Evolutionary conservation across 2,329 filamentous ascomycete species (phyloP).

Genomic region (Fusarium pininemorale): DNA sequence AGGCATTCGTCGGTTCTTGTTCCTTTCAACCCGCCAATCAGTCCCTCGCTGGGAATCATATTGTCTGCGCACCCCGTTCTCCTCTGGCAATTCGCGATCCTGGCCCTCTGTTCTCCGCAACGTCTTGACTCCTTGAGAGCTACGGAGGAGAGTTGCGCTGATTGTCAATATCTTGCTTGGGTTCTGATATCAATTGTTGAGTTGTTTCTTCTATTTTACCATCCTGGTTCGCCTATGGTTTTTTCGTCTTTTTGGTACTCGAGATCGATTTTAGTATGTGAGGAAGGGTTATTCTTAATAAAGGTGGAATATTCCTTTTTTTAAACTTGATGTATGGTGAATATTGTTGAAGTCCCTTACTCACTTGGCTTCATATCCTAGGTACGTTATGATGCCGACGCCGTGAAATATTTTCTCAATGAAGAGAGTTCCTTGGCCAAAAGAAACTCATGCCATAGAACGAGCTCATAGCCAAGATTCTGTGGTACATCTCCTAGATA

Average conservation of each 20-base stretch:
- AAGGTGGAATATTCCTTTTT: conserved; percentile 43
- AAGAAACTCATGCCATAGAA: neutral
- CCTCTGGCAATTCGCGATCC: conserved; percentile 4
- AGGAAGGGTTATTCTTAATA: conserved; percentile 44
- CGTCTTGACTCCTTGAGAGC: neutral
- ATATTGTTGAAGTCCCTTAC: neutral
- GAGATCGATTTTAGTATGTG: conserved; percentile 30
- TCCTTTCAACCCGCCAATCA: neutral
- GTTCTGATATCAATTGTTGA: conserved; percentile 30
- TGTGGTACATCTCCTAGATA: neutral
- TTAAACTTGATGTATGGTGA: neutral
- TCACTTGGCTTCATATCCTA: too few species aligned
- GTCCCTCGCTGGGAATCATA: conserved; percentile 3
- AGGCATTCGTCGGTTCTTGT: conserved; percentile 20
- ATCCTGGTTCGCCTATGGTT: conserved; percentile 30
- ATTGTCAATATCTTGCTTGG: conserved; percentile 24
- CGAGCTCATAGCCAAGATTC: neutral
- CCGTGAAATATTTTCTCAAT: neutral
- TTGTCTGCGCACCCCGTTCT: neutral
- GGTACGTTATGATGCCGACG: neutral
- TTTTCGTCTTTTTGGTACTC: conserved; percentile 18
- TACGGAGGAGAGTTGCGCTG: neutral
- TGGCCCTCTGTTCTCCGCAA: neutral
- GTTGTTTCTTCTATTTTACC: conserved; percentile 30
- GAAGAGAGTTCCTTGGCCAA: too few species aligned